Base-by-base conservation (phyloP, 2,329 filamentous ascomycete genomes). In the Aspergillus eucalypticola region DNA sequence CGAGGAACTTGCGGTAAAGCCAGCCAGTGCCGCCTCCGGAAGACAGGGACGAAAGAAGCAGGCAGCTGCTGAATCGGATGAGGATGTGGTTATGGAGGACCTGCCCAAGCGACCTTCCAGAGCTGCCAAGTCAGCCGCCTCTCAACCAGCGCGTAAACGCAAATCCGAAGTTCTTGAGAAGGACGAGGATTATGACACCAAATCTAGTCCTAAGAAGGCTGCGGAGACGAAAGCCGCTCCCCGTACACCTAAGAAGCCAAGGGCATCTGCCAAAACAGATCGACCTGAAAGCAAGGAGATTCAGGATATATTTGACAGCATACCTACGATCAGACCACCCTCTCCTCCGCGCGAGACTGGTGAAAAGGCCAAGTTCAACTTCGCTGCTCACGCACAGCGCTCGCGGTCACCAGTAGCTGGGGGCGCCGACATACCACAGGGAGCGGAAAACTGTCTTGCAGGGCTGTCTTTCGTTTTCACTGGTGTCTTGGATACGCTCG, bases 401-500 rank as follows among this genome's bases (percentile, higher is more conserved):
- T 72, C 86, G 15, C 84, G 86, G 2, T 85, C 87, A 19, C 86
- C 91, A 17, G 85, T 86, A 7, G 84, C 84, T 21, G 87, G 86
- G 10, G 79, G 83, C 8, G 86, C 82, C 29, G 91, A 96, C 15
- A 79, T 97, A 53, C 95, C 95, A 0, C 84, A 86, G 19, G 95
- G 95, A 7, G 88, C 88, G 55, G 91, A 95, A 10, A 96, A 97
- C 68, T 99, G 95, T 72, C 84, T 99, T 58, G 88, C 88, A 57
- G 95, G 96, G 0, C 82, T 98, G 58, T 90, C 87, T 0, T 99
- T 99, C 71, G 95, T 99, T 27, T 99, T 99, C 70, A 99, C 96
- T 0, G 95, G 95, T 23, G 83, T 97, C 23, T 81, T 98, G 41
- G 85, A 90, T 62, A 88, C 86, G 0, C 85, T 98, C 59, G 88